Percentiles rank a stretch among this genome's conserved stretches.
Conservation (phyloP, 495 filamentous ascomycete genomes). For the Cryomyces antarcticus region DNA sequence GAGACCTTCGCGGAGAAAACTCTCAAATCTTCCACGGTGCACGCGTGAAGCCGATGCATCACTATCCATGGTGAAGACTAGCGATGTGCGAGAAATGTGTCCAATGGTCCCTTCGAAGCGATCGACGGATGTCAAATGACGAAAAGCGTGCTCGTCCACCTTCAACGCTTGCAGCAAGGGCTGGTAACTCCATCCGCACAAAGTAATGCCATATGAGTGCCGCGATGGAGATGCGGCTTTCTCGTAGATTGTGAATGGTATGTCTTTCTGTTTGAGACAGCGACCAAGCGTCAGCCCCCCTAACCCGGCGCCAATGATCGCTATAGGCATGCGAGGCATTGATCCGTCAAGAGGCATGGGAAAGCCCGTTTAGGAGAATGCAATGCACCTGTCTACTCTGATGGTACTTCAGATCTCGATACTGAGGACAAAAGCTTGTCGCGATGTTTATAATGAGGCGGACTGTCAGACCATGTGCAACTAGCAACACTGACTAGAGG, state of each 20-base stretch:
- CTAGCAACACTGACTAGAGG: too few relatives aligned
- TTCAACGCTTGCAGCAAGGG: constrained; percentile 17
- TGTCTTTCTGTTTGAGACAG: constrained; percentile 15
- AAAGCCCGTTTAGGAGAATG: too few relatives aligned
- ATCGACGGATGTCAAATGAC: constrained; percentile 12
- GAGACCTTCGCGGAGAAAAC: constrained; percentile 15
- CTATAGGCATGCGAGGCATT: too few relatives aligned
- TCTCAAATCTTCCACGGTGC: constrained; percentile 14
- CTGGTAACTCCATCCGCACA: constrained; percentile 16
- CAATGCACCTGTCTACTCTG: too few relatives aligned
- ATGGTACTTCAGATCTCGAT: too few relatives aligned
- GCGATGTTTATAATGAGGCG: too few relatives aligned
- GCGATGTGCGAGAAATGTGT: too few relatives aligned
- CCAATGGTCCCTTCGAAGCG: constrained; percentile 1
- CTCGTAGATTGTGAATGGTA: constrained; percentile 16
- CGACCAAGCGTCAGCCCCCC: constrained; percentile 15
- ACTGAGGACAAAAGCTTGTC: too few relatives aligned
- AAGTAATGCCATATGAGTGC: constrained; percentile 19
- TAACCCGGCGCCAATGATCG: constrained; percentile 19
- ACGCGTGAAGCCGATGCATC: constrained; percentile 11
- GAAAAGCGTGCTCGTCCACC: constrained; percentile 14
- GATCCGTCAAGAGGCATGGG: too few relatives aligned
- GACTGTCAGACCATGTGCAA: too few relatives aligned
- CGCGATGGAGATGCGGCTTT: constrained; percentile 4
- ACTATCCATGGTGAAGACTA: too few relatives aligned